A percentile compares a stretch with the other conserved stretches of the same genome.
Conservation (phyloP, 169 alveolate genomes). For the Besnoitia besnoiti region DNA sequence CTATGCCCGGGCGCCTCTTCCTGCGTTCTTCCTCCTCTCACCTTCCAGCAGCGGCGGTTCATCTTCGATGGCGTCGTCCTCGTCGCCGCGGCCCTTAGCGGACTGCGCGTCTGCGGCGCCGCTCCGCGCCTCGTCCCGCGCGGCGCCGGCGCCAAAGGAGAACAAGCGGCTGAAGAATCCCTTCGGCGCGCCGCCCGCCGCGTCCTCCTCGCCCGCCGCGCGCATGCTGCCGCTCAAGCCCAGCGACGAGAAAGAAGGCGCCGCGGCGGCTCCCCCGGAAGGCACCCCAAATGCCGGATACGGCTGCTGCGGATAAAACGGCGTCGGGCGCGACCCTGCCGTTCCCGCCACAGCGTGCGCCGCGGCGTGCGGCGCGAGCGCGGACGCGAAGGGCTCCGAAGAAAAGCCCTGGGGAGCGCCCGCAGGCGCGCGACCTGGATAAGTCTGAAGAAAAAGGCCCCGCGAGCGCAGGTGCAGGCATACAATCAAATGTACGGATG, state of each 20-base stretch:
- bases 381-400: background rate
- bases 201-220: background rate
- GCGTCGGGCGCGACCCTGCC: no score
- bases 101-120: background rate
- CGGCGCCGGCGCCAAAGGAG: background rate
- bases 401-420: no score
- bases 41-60: constrained; percentile 30
- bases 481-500: background rate
- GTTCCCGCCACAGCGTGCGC: no score
- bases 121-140: background rate
- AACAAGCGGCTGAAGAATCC: background rate
- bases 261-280: background rate
- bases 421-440: no score
- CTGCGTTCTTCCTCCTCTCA: background rate
- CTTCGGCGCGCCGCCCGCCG: background rate
- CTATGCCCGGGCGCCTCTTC: no score
- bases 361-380: background rate
- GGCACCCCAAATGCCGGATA: background rate
- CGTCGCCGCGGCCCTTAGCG: background rate
- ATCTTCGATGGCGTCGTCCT: background rate
- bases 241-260: background rate
- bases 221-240: background rate
- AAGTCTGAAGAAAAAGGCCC: no score
- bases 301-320: no score
- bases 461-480: no score